These are phyloP conservation scores for Lactarius trivialis DNA, from an alignment of 768 basidiomycete genomes.

Conservation along the genomic window DNA sequence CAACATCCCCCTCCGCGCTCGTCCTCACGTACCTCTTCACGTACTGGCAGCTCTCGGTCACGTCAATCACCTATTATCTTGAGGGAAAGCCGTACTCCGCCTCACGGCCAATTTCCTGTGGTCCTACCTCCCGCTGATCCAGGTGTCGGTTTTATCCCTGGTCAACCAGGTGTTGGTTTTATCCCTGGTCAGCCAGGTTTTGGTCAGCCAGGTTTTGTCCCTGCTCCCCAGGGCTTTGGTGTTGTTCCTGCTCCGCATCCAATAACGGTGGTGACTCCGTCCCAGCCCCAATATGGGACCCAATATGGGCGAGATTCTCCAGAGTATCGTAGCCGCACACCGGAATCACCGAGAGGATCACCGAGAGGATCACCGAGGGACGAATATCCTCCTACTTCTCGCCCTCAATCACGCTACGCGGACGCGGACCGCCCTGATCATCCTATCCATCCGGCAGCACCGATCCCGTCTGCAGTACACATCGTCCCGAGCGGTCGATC, in stretches of 20 bases:
- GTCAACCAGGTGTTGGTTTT: neutral
- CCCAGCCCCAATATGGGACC: neutral
- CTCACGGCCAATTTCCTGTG: neutral
- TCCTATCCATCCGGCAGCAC: neutral
- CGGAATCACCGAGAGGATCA: neutral
- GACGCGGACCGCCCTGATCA: neutral
- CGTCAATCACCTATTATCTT: neutral
- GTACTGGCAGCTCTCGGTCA: neutral
- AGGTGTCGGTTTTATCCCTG: no score
- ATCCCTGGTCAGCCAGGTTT: neutral
- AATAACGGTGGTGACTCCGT: neutral
- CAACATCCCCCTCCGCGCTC: neutral
- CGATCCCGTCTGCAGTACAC: neutral
- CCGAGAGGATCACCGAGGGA: no score
- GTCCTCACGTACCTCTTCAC: neutral
- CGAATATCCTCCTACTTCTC: neutral
- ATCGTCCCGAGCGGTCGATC: neutral
- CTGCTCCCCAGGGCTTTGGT: neutral
- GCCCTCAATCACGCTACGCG: neutral
- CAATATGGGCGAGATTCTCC: no score
- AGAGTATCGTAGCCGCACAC: constrained; percentile 1
- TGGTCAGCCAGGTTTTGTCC: neutral
- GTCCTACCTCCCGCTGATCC: neutral
- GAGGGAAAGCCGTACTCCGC: neutral
- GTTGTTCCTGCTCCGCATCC: neutral